phyloP scores from a whole-genome alignment of 1,284 basidiomycete genomes.

The Puccinia horiana region DNA sequence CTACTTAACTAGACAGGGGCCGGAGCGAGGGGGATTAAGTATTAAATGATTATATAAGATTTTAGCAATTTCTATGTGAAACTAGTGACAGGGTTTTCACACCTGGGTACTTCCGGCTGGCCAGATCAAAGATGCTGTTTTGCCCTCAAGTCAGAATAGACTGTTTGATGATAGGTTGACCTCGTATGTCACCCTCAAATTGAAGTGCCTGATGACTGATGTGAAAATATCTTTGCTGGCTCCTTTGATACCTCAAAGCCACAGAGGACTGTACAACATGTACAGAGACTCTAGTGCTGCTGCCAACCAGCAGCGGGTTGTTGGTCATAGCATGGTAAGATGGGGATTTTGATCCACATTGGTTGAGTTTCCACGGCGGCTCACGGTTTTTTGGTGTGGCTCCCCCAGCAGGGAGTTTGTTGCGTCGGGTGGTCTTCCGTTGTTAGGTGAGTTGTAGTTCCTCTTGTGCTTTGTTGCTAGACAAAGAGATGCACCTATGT shows the following conservation, averaged over 20 bases:
- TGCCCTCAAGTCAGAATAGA: too few species aligned
- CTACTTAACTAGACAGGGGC: too few species aligned
- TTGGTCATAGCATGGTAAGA: background rate
- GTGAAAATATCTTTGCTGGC: background rate
- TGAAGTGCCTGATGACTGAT: background rate
- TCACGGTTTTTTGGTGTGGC: background rate
- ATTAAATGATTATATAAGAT: too few species aligned
- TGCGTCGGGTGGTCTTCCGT: background rate
- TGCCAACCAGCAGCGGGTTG: background rate
- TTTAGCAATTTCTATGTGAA: too few species aligned
- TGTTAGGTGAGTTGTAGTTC: background rate
- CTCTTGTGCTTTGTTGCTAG: background rate
- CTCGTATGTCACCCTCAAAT: too few species aligned
- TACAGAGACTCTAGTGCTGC: background rate
- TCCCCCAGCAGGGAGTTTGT: background rate
- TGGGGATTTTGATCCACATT: background rate
- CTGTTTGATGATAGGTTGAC: too few species aligned
- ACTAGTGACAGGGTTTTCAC: too few species aligned
- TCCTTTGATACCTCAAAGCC: background rate
- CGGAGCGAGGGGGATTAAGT: too few species aligned
- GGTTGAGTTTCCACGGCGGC: background rate
- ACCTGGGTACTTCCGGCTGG: too few species aligned
- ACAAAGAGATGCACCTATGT: background rate
- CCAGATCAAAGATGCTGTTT: too few species aligned
- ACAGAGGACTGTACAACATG: background rate